Evolutionary conservation across 257 asterid genomes (phyloP), one percentile per base, ranked within the genome.

Genomic region (Buddleja alternifolia): DNA sequence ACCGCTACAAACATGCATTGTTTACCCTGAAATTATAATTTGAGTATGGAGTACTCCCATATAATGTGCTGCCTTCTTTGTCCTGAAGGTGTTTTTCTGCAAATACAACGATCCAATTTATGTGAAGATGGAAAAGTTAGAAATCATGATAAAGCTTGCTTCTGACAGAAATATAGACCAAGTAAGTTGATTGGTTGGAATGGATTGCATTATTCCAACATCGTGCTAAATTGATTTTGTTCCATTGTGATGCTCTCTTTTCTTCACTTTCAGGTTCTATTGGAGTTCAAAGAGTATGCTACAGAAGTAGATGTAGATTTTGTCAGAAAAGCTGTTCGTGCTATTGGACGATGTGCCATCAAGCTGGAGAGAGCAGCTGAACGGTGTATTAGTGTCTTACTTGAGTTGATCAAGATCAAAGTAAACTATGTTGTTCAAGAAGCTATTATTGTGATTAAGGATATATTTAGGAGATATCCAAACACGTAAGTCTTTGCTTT

Each of bases 331-430:
- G 97, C 99, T 78, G 99, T 94, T 14, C 98, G 98, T 78, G 99
- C 99, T 67, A 94, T 94, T 75, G 99, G 98, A 61, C 90, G 98
- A 6, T 94, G 99, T 72, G 99, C 99, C 80, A 94, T 94, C 85
- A 94, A 91, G 88, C 85, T 94, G 67, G 98, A 94, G 89, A 89
- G 99, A 80, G 99, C 99, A 53, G 99, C 99, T 63, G 99, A 94
- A 77, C 96, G 99, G 52, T 94, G 99, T 71, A 94, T 94, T 41
- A 94, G 98, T 69, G 99, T 94, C 63, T 88, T 94, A 78, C 98
- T 94, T 76, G 99, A 94, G 90, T 81, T 94, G 88, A 94, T 94
- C 76, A 94, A 94, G 88, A 94, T 94, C 73, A 94, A 94, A 94
- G 98, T 94, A 29, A 94, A 94, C 81, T 94, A 94, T 76, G 99